Base-by-base conservation (phyloP, 169 alveolate species). In the Amoebophrya sp. region DNA sequence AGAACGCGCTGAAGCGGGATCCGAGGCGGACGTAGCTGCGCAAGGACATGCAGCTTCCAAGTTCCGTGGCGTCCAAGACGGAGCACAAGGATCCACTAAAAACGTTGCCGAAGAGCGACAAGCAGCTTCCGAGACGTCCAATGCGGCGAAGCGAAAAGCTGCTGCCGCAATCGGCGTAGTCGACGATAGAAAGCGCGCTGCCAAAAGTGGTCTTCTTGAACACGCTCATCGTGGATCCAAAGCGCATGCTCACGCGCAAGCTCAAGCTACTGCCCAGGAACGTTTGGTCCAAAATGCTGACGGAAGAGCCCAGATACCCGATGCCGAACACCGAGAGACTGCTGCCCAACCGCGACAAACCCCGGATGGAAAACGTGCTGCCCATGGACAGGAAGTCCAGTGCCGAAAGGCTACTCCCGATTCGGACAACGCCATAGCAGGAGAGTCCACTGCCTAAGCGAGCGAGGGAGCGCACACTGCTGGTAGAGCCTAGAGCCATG, bases 11-110 rank as follows among this genome's bases (percentile, higher is more conserved):
- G 54, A 89, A 26, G 18, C n/a, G 33, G 41, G 53, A 34, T 41
- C 90, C 90, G 6, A 40, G 12, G 24, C 90, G 90, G 41, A 89
- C 3, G 90, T 34, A 89, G 90, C 90, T 89, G 33, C 90, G 36
- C 41, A 89, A 29, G 12, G 90, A 89, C 1, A 89, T 3, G 40
- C 53, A 89, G 47, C 90, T 89, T 14, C 90, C 90, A 33, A 89
- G 39, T 40, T 89, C 90, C 36, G 90, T 36, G 40, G 47, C 90
- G 18, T 89, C 90, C 47, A 89, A 47, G 3, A 33, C 90, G 40
- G 90, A 89, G 53, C 33, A 47, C 53, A 24, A 33, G 47, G 53
- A 34, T 2, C 90, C 90, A 2, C 53, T 24, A 6, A 34, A 36
- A 1, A 89, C 36, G 41, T 14, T 34, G 12, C 40, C 39, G 53